Conservation (phyloP, 2,329 filamentous ascomycete species). For the Geosmithia flava region DNA sequence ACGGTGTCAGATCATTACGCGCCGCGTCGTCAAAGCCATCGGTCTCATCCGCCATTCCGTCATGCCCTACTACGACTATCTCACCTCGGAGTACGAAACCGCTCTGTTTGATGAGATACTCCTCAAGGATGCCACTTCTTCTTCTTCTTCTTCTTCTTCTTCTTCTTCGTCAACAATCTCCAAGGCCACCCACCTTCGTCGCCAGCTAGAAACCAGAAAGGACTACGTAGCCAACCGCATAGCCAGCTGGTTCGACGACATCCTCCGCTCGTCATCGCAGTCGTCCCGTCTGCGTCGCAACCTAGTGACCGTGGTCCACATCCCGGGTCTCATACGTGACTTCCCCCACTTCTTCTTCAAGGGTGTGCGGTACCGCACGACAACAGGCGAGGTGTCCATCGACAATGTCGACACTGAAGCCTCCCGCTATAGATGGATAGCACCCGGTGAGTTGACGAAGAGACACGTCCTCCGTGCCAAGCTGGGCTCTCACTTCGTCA, state of each 20-base stretch:
- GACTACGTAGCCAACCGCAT: slow-evolving; percentile 19
- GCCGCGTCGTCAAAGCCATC: slow-evolving; percentile 16
- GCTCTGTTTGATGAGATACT: slow-evolving; percentile 20
- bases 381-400: slow-evolving; percentile 16
- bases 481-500: neutral
- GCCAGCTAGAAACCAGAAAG: slow-evolving; percentile 14
- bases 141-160: neutral
- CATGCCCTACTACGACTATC: slow-evolving; percentile 21
- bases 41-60: slow-evolving; percentile 24
- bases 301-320: slow-evolving; percentile 2
- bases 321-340: slow-evolving; percentile 19
- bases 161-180: slow-evolving; percentile 1
- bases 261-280: slow-evolving; percentile 13
- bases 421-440: slow-evolving; percentile 5
- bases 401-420: slow-evolving; percentile 8
- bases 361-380: slow-evolving; percentile 17
- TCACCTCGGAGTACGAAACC: slow-evolving; percentile 11
- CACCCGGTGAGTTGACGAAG: neutral
- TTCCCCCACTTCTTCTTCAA: slow-evolving; percentile 19
- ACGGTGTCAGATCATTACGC: slow-evolving; percentile 21
- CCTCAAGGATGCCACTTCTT: slow-evolving; percentile 8
- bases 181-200: slow-evolving; percentile 11
- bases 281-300: slow-evolving; percentile 9
- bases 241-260: slow-evolving; percentile 10
- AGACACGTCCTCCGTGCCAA: neutral